Evolutionary conservation across 345 rosid genomes (phyloP).

Genomic region (Gossypium rotundifolium): DNA sequence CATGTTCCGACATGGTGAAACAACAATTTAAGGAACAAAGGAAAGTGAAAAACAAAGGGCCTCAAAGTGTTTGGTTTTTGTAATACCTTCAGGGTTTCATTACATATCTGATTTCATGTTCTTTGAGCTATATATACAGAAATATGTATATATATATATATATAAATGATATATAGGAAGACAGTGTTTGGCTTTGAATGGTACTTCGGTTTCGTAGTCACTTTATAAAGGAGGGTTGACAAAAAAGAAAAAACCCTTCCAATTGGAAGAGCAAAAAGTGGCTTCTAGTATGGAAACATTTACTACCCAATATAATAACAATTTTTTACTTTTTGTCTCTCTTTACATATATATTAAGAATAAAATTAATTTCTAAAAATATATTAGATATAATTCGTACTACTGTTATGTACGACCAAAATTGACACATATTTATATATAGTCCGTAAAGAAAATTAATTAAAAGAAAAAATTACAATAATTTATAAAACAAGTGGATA

Average conservation of each 20-base stretch:
- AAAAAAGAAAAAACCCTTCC: slow-evolving; percentile 21
- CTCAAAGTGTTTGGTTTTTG: slow-evolving; percentile 6
- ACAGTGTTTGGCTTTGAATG: slow-evolving; percentile 28
- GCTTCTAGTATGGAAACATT: slow-evolving; percentile 50
- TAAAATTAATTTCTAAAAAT: no score
- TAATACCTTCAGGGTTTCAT: slow-evolving; percentile 13
- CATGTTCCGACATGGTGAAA: slow-evolving; percentile 58
- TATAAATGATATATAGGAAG: background rate
- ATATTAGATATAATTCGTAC: background rate
- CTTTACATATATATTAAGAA: background rate
- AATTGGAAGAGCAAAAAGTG: slow-evolving; percentile 28
- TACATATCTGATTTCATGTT: background rate
- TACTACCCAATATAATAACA: background rate
- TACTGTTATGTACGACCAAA: background rate
- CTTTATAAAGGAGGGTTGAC: slow-evolving; percentile 47
- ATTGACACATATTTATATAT: background rate
- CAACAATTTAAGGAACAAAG: slow-evolving; percentile 11
- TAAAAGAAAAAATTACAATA: no score
- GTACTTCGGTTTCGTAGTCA: slow-evolving; percentile 21
- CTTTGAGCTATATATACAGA: slow-evolving; percentile 11
- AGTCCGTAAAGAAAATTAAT: background rate
- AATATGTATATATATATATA: background rate
- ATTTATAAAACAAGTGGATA: background rate
- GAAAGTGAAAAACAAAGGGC: background rate
- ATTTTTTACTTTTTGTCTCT: no score